A percentile compares a stretch with the other conserved stretches of the same genome.
phyloP scores from a whole-genome alignment of 345 rosid genomes.

The Eutrema heterophyllum region DNA sequence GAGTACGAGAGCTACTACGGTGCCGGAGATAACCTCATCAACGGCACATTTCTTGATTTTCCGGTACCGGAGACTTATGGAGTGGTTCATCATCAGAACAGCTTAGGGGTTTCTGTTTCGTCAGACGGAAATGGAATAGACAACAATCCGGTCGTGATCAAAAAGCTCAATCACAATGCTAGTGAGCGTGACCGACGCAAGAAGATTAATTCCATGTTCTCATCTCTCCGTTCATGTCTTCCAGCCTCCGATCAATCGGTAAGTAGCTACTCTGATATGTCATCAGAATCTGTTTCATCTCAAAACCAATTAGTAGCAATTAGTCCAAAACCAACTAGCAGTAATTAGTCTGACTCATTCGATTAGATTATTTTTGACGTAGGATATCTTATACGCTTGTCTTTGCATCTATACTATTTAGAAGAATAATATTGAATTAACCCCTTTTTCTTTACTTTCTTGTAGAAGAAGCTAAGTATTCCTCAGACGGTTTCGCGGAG shows the following conservation, averaged over 20 bases:
- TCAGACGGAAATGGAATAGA: conserved; percentile 13
- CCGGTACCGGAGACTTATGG: conserved; percentile 21
- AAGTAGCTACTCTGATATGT: neutral
- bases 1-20: conserved; percentile 10
- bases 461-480: conserved; percentile 50
- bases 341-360: too few relatives aligned
- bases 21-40: neutral
- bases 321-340: too few relatives aligned
- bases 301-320: too few relatives aligned
- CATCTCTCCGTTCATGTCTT: conserved; percentile 62
- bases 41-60: conserved; percentile 11
- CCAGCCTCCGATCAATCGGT: conserved; percentile 50
- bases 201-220: conserved; percentile 51
- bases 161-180: conserved; percentile 73
- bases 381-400: neutral
- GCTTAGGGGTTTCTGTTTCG: neutral
- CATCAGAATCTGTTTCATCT: too few relatives aligned
- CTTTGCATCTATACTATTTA: neutral
- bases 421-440: neutral
- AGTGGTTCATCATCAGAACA: neutral
- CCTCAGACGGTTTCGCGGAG: conserved; percentile 41
- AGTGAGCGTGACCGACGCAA: conserved; percentile 62
- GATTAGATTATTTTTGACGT: too few relatives aligned
- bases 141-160: conserved; percentile 8
- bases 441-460: neutral